A percentile compares a stretch with the other conserved stretches of the same genome.
phyloP scores from a whole-genome alignment of 129 eudicot species.

The Arctium minus region DNA sequence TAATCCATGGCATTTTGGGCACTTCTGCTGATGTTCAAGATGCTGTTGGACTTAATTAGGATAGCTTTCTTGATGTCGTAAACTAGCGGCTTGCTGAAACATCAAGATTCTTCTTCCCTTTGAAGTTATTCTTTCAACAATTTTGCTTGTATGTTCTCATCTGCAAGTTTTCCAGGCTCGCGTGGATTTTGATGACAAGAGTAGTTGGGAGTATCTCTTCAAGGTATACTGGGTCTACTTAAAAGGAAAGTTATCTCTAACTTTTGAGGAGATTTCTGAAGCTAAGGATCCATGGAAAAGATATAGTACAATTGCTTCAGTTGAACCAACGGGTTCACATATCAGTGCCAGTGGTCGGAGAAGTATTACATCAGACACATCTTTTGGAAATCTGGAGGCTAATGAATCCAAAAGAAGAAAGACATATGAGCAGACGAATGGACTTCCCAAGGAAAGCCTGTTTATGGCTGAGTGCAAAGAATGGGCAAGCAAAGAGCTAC shows the following conservation, averaged over 20 bases:
- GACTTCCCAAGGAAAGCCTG: conserved; percentile 15
- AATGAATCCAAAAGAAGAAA: conserved; percentile 36
- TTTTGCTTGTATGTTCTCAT: conserved; percentile 22
- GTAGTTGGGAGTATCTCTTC: conserved; percentile 97
- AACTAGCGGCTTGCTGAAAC: neutral
- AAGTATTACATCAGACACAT: conserved; percentile 26
- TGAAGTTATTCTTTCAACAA: neutral
- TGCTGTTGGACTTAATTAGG: neutral
- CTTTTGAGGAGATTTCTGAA: conserved; percentile 56
- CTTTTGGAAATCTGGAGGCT: conserved; percentile 39
- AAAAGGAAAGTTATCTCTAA: conserved; percentile 69
- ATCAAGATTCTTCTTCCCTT: neutral
- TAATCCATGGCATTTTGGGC: neutral
- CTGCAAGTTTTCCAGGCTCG: conserved; percentile 51
- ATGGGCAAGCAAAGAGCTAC: conserved; percentile 82
- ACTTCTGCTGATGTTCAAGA: neutral
- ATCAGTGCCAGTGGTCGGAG: conserved; percentile 24
- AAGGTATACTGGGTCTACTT: conserved; percentile 82
- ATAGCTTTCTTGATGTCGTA: neutral
- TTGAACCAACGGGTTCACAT: conserved; percentile 22
- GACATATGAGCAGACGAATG: conserved; percentile 29
- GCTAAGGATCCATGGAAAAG: conserved; percentile 76
- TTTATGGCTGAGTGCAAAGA: conserved; percentile 28
- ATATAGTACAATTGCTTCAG: conserved; percentile 19
- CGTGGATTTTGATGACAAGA: conserved; percentile 94